These are phyloP conservation scores for Cryptococcus jaspeensis DNA, from an alignment of 1,284 basidiomycete genomes.

Conservation along the genomic window DNA sequence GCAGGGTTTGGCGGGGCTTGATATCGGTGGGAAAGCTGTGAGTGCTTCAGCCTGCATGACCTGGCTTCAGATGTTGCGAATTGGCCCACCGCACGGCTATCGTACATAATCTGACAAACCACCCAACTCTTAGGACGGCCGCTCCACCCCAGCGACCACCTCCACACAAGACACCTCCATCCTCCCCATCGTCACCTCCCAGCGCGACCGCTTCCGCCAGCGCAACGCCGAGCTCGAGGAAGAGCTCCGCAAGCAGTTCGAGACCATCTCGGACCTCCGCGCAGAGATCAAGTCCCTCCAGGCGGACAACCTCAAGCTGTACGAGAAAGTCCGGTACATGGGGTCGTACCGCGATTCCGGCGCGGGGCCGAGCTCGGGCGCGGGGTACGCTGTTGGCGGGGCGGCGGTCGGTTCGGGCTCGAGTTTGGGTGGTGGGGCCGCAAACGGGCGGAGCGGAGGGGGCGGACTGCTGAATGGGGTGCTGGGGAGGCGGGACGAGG, in stretches of 20 bases:
- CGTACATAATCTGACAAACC: not conserved
- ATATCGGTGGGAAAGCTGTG: slow-evolving; percentile 60
- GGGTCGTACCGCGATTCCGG: slow-evolving; percentile 69
- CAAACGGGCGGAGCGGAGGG: slow-evolving; percentile 1
- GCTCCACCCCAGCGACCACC: slow-evolving; percentile 25
- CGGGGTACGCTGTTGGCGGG: too few relatives aligned
- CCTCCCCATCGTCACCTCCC: slow-evolving; percentile 91
- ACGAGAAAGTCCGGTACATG: slow-evolving; percentile 96
- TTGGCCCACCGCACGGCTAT: not conserved
- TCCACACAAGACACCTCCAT: slow-evolving; percentile 73
- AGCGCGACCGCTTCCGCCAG: slow-evolving; percentile 91
- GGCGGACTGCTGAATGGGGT: slow-evolving; percentile 38
- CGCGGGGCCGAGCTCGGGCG: slow-evolving; percentile 1
- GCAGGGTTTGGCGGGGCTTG: slow-evolving; percentile 65
- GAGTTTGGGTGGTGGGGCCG: too few relatives aligned
- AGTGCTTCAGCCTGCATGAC: slow-evolving; percentile 16
- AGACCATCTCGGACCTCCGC: slow-evolving; percentile 84
- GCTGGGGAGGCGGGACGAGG: slow-evolving; percentile 57
- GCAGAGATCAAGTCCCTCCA: slow-evolving; percentile 84
- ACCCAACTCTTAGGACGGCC: slow-evolving; percentile 23
- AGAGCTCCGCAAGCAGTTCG: slow-evolving; percentile 92
- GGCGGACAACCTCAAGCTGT: slow-evolving; percentile 88
- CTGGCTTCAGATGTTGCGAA: not conserved
- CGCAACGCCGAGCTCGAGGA: slow-evolving; percentile 96
- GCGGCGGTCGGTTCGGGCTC: too few relatives aligned